These are phyloP conservation scores for Colletotrichum viniferum DNA, from an alignment of 2,329 filamentous ascomycete genomes.

Conservation along the genomic window DNA sequence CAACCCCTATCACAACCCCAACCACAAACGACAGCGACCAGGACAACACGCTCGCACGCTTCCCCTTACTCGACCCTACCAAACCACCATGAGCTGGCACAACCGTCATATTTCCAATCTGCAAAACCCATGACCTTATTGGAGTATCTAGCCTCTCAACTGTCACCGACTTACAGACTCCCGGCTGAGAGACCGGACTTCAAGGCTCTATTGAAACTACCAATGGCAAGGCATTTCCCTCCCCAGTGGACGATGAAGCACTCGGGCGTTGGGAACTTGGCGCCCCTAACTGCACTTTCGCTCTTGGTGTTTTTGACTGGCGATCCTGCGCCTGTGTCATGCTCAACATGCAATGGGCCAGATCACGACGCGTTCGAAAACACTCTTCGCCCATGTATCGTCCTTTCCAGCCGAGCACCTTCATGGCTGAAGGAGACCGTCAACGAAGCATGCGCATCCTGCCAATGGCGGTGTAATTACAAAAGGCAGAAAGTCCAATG, in stretches of 20 bases:
- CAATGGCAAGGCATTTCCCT: not conserved
- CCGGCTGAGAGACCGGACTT: constrained; percentile 9
- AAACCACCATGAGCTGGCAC: not conserved
- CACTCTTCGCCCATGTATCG: constrained; percentile 28
- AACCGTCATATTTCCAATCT: not conserved
- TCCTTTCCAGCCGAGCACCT: constrained; percentile 25
- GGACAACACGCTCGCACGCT: not conserved
- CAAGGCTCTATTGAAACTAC: constrained; percentile 2
- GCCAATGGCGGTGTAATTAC: constrained; percentile 31
- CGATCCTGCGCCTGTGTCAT: not conserved
- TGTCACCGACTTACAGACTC: not conserved
- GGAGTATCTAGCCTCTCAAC: not conserved
- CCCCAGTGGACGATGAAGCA: not conserved
- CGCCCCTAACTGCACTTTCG: not conserved
- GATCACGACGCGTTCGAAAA: not conserved
- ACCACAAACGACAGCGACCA: not conserved
- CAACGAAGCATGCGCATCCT: constrained; percentile 32
- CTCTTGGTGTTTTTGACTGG: constrained; percentile 19
- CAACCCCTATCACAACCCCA: not conserved
- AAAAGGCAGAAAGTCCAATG: constrained; percentile 30
- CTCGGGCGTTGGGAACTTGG: not conserved
- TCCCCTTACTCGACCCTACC: not conserved
- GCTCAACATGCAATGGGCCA: not conserved
- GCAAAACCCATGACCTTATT: not conserved
- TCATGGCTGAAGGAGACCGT: constrained; percentile 20